Base-by-base conservation (phyloP, 139 green algal species). In the Protoeuglena noctilucae region DNA sequence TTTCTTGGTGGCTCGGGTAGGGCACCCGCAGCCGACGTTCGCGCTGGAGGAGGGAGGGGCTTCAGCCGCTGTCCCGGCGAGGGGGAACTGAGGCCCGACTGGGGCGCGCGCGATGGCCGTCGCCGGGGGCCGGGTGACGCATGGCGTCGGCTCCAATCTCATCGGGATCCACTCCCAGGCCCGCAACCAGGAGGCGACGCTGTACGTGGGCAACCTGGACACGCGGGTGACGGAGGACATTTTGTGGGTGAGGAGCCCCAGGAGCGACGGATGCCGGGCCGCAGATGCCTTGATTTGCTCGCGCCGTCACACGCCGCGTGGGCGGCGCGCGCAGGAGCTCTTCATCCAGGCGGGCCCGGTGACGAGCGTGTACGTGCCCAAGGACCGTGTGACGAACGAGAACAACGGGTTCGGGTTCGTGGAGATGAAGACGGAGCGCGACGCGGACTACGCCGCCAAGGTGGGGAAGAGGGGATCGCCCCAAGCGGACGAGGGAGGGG, bases 361-460 rank as follows among this genome's bases (percentile, higher is more conserved):
- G 12, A 79, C 90, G 4, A 93, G 93, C 54, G 85, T 98, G 19
- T 98, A 98, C 63, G 52, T 98, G 40, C 91, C 91, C 3, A 98
- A 98, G 63, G 91, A 98, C 56, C 65, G 91, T 0, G 91, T 98
- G 6, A 96, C 89, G 6, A 86, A 75, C 48, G 56, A 72, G 34
- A 91, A 98, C 65, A 86, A 97, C 63, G 81, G 88, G n/a, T 98
- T 98, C 57, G 91, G 84, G 21, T 98, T 98, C 64, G 89, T 98
- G 48, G 91, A 98, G 72, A 95, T 93, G 51, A 56, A 64, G 12
- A 67, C 58, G 0, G 88, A 96, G 57, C 84, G 95, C 50, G 90
- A 97, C 59, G 84, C 88, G 0, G 85, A 96, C 58, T 97, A 97
- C 70, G 83, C 34, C 12, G 12, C 46, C 46, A 30, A 26, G 22